Evolutionary conservation across 768 basidiomycete species (phyloP).

Genomic region (Piloderma croceum): DNA sequence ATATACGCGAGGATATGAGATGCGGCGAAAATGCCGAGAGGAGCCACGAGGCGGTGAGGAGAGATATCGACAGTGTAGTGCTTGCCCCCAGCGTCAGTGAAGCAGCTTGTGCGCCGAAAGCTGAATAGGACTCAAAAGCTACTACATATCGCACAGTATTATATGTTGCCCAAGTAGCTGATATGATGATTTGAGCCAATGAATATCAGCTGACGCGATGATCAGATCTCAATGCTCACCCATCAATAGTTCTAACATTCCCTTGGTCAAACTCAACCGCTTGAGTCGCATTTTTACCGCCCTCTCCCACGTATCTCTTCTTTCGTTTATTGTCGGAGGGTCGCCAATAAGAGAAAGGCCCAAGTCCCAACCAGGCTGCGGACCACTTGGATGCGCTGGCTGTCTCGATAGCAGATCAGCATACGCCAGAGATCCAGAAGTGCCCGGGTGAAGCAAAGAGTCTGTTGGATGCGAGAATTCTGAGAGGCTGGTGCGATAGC

Average conservation of each 20-base stretch:
- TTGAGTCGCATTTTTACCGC: slow-evolving; percentile 27
- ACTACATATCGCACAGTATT: slow-evolving; percentile 61
- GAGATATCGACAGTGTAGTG: slow-evolving; percentile 36
- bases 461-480: slow-evolving; percentile 24
- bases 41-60: slow-evolving; percentile 32
- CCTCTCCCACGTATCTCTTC: slow-evolving; percentile 23
- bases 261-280: slow-evolving; percentile 24
- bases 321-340: slow-evolving; percentile 26
- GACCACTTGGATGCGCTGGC: slow-evolving; percentile 39
- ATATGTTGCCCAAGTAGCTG: slow-evolving; percentile 59
- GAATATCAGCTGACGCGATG: too few relatives aligned
- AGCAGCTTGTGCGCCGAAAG: slow-evolving; percentile 34
- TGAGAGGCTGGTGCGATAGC: slow-evolving; percentile 20
- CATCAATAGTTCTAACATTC: slow-evolving; percentile 28
- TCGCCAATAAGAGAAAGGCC: slow-evolving; percentile 27
- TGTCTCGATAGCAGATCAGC: slow-evolving; percentile 33
- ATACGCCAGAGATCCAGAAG: slow-evolving; percentile 20
- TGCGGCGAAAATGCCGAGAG: slow-evolving; percentile 37
- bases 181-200: too few relatives aligned
- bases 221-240: slow-evolving; percentile 29
- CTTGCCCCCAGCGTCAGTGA: slow-evolving; percentile 47
- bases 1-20: slow-evolving; percentile 27
- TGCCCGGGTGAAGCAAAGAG: not conserved
- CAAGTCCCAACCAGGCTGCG: slow-evolving; percentile 24
- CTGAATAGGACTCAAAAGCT: slow-evolving; percentile 43